Conservation (phyloP, 2,329 filamentous ascomycete genomes). For the Aureobasidium sp. region DNA sequence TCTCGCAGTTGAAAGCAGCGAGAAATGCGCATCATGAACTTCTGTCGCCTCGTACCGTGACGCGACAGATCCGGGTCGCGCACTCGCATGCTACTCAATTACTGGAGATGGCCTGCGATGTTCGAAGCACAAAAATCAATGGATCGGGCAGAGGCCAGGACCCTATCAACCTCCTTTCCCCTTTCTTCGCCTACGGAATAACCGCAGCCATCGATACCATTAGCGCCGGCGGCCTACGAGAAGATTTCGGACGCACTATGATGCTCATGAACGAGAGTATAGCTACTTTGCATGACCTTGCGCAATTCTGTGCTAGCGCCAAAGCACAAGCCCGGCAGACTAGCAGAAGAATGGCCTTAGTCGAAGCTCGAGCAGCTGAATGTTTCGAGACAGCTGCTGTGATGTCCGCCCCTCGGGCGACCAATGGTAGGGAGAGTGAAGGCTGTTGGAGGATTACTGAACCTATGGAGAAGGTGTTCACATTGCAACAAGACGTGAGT, state of each 20-base stretch:
- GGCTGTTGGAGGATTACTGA: slow-evolving; percentile 27
- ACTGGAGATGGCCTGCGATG: slow-evolving; percentile 41
- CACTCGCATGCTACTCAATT: slow-evolving; percentile 48
- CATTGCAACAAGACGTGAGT: slow-evolving; percentile 28
- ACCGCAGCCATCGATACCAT: slow-evolving; percentile 61
- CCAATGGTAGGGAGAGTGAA: not conserved
- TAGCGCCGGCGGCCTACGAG: slow-evolving; percentile 46
- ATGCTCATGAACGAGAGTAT: not conserved
- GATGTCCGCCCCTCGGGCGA: not conserved
- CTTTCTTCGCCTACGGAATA: slow-evolving; percentile 56
- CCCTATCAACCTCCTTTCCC: slow-evolving; percentile 25
- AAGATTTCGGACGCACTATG: slow-evolving; percentile 9
- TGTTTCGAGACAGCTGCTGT: not conserved
- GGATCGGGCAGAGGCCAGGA: slow-evolving; percentile 11
- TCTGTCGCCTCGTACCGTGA: slow-evolving; percentile 36
- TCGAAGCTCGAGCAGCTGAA: not conserved
- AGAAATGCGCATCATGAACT: slow-evolving; percentile 48
- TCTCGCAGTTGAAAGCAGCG: slow-evolving; percentile 57
- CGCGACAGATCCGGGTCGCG: slow-evolving; percentile 43
- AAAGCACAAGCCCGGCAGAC: slow-evolving; percentile 4
- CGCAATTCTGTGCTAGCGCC: slow-evolving; percentile 13
- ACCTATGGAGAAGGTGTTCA: slow-evolving; percentile 27
- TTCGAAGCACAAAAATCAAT: slow-evolving; percentile 27
- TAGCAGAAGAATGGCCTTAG: slow-evolving; percentile 11
- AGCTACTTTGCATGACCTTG: slow-evolving; percentile 1